Percentiles rank a stretch among this genome's conserved stretches.
These are phyloP conservation scores for Thielaviopsis musarum DNA, from an alignment of 2,329 filamentous ascomycete species.

Conservation along the genomic window DNA sequence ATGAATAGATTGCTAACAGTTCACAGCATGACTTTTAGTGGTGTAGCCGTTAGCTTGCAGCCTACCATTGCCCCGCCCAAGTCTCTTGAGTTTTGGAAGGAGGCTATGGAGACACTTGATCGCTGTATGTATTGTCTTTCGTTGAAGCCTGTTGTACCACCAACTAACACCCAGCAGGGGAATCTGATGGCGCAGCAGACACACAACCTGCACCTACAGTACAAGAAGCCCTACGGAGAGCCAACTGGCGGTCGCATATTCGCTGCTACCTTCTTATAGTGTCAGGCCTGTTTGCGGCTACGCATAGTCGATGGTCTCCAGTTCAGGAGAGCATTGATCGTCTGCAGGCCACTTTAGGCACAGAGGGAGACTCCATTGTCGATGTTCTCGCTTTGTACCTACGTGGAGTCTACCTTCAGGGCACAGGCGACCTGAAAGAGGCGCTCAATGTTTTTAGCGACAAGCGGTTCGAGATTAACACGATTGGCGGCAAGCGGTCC, in stretches of 20 bases:
- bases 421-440: conserved; percentile 50
- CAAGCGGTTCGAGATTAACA: conserved; percentile 36
- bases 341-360: conserved; percentile 28
- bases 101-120: conserved; percentile 28
- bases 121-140: conserved; percentile 24
- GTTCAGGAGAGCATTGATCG: conserved; percentile 41
- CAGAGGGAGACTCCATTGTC: conserved; percentile 25
- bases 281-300: conserved; percentile 51
- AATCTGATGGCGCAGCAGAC: conserved; percentile 10
- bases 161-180: conserved; percentile 11
- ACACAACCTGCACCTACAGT: conserved; percentile 18
- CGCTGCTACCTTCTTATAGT: conserved; percentile 56
- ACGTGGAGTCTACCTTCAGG: conserved; percentile 58
- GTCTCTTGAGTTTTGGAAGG: conserved; percentile 25
- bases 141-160: conserved; percentile 11
- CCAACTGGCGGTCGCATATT: conserved; percentile 48
- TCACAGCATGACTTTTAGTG: conserved; percentile 36
- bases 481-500: conserved; percentile 27
- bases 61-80: conserved; percentile 20
- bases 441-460: conserved; percentile 53
- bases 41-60: conserved; percentile 29
- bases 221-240: conserved; percentile 38
- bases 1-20: not conserved
- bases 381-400: conserved; percentile 50
- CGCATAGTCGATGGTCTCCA: conserved; percentile 50